Conservation (phyloP, 345 rosid species). For the thale cress (Arabidopsis thaliana) region TAIR10.1 NC_003074.8:23403001-23403500, state of each 20-base stretch:
- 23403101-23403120: constrained; percentile 48
- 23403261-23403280: constrained; percentile 67
- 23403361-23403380: constrained; percentile 86
- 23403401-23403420: constrained; percentile 58
- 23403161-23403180: constrained; percentile 63
- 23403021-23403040: constrained; percentile 45
- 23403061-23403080: constrained; percentile 69
- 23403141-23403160: constrained; percentile 72
- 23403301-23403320: constrained; percentile 74
- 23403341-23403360: constrained; percentile 73
- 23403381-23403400: constrained; percentile 58
- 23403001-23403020: constrained; percentile 70
- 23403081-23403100: constrained; percentile 54
- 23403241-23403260: constrained; percentile 55
- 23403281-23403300: constrained; percentile 72
- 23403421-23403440: constrained; percentile 69
- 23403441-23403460: constrained; percentile 82
- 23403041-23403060: constrained; percentile 73
- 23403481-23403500: constrained; percentile 54
- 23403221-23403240: constrained; percentile 62
- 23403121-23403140: constrained; percentile 61
- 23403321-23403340: constrained; percentile 56
- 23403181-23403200: constrained; percentile 61
- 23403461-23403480: constrained; percentile 67
- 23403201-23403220: constrained; percentile 53